Evolutionary conservation across 768 basidiomycete species (phyloP).

Genomic region (Pleurotus ostreatus): DNA sequence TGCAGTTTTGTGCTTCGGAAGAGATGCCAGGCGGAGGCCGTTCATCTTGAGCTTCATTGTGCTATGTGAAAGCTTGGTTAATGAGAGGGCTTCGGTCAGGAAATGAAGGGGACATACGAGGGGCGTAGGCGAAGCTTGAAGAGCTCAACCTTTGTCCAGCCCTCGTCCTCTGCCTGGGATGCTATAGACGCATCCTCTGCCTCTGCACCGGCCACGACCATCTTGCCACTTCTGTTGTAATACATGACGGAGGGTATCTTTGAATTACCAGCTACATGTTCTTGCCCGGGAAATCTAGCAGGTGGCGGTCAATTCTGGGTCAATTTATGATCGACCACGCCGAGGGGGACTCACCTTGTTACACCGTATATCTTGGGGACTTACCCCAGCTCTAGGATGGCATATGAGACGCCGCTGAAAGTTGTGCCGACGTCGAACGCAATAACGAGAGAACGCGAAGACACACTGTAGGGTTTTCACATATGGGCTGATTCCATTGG

Average conservation of each 20-base stretch:
- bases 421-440: conserved; percentile 83
- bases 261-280: conserved; percentile 81
- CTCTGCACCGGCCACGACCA: conserved; percentile 76
- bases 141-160: conserved; percentile 75
- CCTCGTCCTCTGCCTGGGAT: conserved; percentile 72
- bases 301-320: conserved; percentile 9
- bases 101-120: neutral
- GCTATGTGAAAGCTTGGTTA: conserved; percentile 20
- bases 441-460: conserved; percentile 62
- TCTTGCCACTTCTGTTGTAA: conserved; percentile 60
- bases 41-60: conserved; percentile 83
- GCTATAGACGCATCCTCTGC: conserved; percentile 56
- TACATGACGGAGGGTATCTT: conserved; percentile 80
- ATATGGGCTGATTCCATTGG: conserved; percentile 55
- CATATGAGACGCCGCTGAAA: conserved; percentile 81
- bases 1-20: conserved; percentile 62
- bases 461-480: conserved; percentile 70
- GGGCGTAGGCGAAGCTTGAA: conserved; percentile 81
- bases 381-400: conserved; percentile 77
- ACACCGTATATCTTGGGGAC: conserved; percentile 80
- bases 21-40: conserved; percentile 69
- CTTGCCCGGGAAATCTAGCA: conserved; percentile 74
- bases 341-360: conserved; percentile 48
- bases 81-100: neutral
- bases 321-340: neutral